Conservation (phyloP, 1,139 yeast species). For the Kodamaea ohmeri region DNA sequence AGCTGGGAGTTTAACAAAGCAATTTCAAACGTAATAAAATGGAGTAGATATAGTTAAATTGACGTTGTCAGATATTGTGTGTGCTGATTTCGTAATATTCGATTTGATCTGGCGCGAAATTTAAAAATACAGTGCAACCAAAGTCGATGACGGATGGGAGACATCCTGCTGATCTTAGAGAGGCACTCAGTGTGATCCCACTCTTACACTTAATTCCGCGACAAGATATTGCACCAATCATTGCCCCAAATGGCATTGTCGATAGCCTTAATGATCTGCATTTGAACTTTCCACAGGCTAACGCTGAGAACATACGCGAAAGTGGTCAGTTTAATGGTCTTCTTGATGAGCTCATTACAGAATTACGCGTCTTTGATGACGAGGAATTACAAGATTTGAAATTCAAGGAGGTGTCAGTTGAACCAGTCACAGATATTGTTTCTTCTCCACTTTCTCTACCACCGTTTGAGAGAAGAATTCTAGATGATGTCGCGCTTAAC, state of each 20-base stretch:
- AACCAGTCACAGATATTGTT: not conserved
- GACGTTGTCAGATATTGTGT: too few relatives aligned
- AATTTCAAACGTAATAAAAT: too few relatives aligned
- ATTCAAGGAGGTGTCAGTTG: not conserved
- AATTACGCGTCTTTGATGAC: slow-evolving; percentile 16
- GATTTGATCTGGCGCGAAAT: slow-evolving; percentile 5
- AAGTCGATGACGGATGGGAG: slow-evolving; percentile 4
- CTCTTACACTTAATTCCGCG: slow-evolving; percentile 30
- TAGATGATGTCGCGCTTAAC: not conserved
- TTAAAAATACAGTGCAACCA: not conserved
- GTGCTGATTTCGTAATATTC: too few relatives aligned
- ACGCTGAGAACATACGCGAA: not conserved
- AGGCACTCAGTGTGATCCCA: slow-evolving; percentile 29
- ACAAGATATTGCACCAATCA: slow-evolving; percentile 26
- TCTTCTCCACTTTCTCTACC: not conserved
- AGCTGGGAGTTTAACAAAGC: too few relatives aligned
- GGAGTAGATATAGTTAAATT: too few relatives aligned
- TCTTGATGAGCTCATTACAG: slow-evolving; percentile 11
- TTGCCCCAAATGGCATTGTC: slow-evolving; percentile 14
- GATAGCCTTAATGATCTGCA: slow-evolving; percentile 13
- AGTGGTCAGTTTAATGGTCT: not conserved
- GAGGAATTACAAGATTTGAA: slow-evolving; percentile 15
- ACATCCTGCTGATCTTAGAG: slow-evolving; percentile 20
- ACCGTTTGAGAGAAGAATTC: not conserved
- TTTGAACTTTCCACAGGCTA: not conserved